A percentile compares a stretch with the other conserved stretches of the same genome.
phyloP scores from a whole-genome alignment of 208 protist genomes.

The Vickermania ingenoplastis region DNA sequence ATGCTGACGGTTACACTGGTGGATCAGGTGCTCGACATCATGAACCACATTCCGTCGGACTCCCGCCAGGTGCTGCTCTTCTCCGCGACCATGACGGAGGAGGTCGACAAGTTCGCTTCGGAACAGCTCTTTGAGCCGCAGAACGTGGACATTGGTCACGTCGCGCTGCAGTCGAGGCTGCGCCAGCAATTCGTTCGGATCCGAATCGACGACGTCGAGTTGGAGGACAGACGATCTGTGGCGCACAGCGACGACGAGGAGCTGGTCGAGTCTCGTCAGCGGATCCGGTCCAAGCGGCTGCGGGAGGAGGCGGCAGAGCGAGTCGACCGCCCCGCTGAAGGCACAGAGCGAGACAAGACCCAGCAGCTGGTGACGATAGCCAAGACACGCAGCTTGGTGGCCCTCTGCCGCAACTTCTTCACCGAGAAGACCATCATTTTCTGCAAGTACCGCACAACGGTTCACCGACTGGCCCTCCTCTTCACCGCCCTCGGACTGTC shows the following conservation, averaged over 20 bases:
- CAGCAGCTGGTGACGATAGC: slow-evolving; percentile 57
- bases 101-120: slow-evolving; percentile 82
- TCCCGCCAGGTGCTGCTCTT: slow-evolving; percentile 82
- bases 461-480: slow-evolving; percentile 72
- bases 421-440: slow-evolving; percentile 79
- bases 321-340: slow-evolving; percentile 3
- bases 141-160: slow-evolving; percentile 86
- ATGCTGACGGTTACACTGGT: slow-evolving; percentile 98
- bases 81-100: slow-evolving; percentile 84
- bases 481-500: slow-evolving; percentile 63
- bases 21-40: slow-evolving; percentile 95
- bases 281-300: slow-evolving; percentile 8
- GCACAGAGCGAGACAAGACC: not conserved
- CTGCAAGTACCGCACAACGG: slow-evolving; percentile 73
- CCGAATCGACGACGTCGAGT: slow-evolving; percentile 6
- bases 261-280: slow-evolving; percentile 38
- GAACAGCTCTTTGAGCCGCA: slow-evolving; percentile 74
- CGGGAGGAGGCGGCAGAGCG: slow-evolving; percentile 1
- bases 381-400: slow-evolving; percentile 75
- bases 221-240: no score
- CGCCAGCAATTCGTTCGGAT: slow-evolving; percentile 88
- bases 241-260: slow-evolving; percentile 36
- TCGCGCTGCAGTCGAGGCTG: slow-evolving; percentile 79
- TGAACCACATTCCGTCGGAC: slow-evolving; percentile 80
- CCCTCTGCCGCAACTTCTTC: slow-evolving; percentile 74